Percentiles rank a stretch among this genome's conserved stretches.
phyloP scores from a whole-genome alignment of 192 early-diverging fungal genomes.

The Chytriomyces sp. region DNA sequence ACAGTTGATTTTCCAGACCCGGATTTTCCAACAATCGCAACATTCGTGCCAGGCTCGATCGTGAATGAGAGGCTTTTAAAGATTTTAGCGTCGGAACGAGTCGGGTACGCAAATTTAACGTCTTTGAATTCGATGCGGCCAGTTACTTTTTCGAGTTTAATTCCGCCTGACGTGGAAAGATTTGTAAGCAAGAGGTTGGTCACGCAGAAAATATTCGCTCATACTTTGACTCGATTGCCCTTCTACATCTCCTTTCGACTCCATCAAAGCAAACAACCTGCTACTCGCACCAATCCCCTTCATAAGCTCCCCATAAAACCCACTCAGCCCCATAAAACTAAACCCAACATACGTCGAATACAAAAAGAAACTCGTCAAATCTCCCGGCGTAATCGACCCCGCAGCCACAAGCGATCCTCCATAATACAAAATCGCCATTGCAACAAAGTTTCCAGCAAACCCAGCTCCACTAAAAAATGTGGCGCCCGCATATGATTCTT shows the following conservation, averaged over 20 bases:
- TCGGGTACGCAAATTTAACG: slow-evolving; percentile 49
- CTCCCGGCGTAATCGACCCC: slow-evolving; percentile 41
- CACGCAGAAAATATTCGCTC: not conserved
- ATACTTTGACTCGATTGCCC: not conserved
- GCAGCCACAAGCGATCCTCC: slow-evolving; percentile 45
- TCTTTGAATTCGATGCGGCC: slow-evolving; percentile 48
- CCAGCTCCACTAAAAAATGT: slow-evolving; percentile 45
- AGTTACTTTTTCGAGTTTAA: slow-evolving; percentile 18
- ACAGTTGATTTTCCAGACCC: slow-evolving; percentile 84
- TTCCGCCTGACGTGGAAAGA: slow-evolving; percentile 11
- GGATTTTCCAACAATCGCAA: slow-evolving; percentile 83
- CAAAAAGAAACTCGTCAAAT: slow-evolving; percentile 50
- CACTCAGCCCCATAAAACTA: slow-evolving; percentile 35
- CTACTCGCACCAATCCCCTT: slow-evolving; percentile 45
- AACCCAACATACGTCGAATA: slow-evolving; percentile 44
- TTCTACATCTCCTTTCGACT: slow-evolving; percentile 32
- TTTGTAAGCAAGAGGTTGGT: not conserved
- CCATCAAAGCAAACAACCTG: slow-evolving; percentile 44
- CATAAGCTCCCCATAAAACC: slow-evolving; percentile 46
- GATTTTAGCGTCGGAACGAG: slow-evolving; percentile 78
- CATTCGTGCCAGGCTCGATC: slow-evolving; percentile 75
- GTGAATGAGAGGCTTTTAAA: slow-evolving; percentile 70
- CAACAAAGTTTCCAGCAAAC: slow-evolving; percentile 45
- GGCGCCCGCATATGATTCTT: slow-evolving; percentile 35
- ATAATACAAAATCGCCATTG: slow-evolving; percentile 52